A percentile compares a stretch with the other conserved stretches of the same genome.
Evolutionary conservation across 139 green algal genomes (phyloP).

Genomic region (Mychonastes homosphaera): DNA sequence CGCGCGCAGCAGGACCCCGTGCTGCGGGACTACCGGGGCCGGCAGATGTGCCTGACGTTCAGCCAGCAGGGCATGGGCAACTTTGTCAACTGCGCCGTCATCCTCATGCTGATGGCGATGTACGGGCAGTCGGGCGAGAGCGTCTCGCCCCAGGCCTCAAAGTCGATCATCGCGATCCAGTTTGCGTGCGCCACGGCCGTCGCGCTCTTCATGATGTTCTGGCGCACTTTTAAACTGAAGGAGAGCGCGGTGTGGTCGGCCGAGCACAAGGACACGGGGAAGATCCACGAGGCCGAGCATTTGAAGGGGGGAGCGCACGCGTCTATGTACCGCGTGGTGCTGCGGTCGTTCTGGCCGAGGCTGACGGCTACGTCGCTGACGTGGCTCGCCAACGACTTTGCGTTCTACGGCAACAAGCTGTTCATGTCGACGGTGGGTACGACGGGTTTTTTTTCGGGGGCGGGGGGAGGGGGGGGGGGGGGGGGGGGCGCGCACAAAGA

Average conservation of each 20-base stretch:
- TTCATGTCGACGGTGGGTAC: conserved; percentile 50
- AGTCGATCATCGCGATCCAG: conserved; percentile 22
- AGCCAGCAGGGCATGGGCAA: conserved; percentile 40
- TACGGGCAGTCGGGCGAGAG: conserved; percentile 7
- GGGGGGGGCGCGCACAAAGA: background rate
- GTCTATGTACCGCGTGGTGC: conserved; percentile 12
- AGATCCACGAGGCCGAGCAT: background rate
- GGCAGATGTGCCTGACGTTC: conserved; percentile 52
- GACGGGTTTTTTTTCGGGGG: no score
- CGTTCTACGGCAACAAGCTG: conserved; percentile 71
- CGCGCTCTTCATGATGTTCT: conserved; percentile 28
- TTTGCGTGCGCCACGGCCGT: conserved; percentile 31
- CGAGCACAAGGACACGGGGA: background rate
- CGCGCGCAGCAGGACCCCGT: conserved; percentile 39
- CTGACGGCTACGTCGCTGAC: conserved; percentile 20
- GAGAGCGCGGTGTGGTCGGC: conserved; percentile 8
- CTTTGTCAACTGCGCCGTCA: conserved; percentile 30
- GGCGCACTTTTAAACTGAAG: conserved; percentile 25
- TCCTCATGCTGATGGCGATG: conserved; percentile 29
- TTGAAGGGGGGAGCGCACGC: background rate
- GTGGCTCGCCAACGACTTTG: conserved; percentile 44
- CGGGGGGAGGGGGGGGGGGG: no score
- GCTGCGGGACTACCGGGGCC: conserved; percentile 29
- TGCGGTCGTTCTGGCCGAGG: conserved; percentile 23
- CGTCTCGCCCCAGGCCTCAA: conserved; percentile 4